Conservation (phyloP, 805 yeast species). For the Yarrowia sp. region DNA sequence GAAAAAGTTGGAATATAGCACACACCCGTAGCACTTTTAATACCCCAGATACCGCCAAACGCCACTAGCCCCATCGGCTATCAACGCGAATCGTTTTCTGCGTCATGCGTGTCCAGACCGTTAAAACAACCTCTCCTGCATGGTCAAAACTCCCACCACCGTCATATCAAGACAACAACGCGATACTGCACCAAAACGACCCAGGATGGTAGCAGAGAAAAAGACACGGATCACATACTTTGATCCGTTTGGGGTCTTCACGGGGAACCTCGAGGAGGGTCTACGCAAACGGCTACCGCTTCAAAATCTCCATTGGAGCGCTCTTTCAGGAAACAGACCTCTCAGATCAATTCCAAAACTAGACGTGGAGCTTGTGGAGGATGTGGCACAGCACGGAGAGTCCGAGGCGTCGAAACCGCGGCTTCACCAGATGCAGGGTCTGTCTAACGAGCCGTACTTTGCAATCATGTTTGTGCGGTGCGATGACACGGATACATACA, state of each 20-base stretch:
- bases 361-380: conserved; percentile 55
- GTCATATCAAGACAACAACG: conserved; percentile 10
- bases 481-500: conserved; percentile 67
- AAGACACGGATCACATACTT: conserved; percentile 53
- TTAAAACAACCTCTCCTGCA: background rate
- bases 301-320: conserved; percentile 69
- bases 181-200: conserved; percentile 1
- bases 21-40: background rate
- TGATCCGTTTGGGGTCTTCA: conserved; percentile 67
- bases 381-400: conserved; percentile 44
- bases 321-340: conserved; percentile 45
- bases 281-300: conserved; percentile 52
- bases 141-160: conserved; percentile 26
- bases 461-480: conserved; percentile 67
- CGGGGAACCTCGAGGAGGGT: conserved; percentile 39
- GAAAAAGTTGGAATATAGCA: background rate
- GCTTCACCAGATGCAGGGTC: conserved; percentile 43
- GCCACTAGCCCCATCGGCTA: no score
- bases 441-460: conserved; percentile 53
- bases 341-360: conserved; percentile 63
- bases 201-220: conserved; percentile 28
- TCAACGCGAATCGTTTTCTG: no score
- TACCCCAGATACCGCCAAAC: no score
- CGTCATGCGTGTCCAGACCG: background rate
- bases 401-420: conserved; percentile 30